phyloP scores from a whole-genome alignment of 768 basidiomycete species.

The Lactarius deliciosus region DNA sequence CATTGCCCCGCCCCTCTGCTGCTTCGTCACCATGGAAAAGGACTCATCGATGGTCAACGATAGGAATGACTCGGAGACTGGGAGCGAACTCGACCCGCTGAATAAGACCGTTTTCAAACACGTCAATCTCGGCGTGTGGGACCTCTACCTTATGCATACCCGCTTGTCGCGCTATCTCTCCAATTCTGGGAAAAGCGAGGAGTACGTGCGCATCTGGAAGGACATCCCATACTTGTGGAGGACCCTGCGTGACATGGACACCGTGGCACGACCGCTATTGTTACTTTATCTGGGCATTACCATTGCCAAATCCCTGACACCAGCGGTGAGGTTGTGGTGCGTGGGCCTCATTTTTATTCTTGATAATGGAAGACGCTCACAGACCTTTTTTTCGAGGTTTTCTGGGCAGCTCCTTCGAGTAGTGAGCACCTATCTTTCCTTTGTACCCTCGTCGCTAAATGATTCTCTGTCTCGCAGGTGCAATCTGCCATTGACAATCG shows the following conservation, averaged over 20 bases:
- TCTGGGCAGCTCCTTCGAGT: slow-evolving; percentile 20
- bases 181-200: neutral
- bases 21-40: neutral
- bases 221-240: slow-evolving; percentile 39
- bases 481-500: slow-evolving; percentile 26
- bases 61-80: neutral
- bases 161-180: neutral
- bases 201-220: neutral
- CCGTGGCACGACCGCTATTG: slow-evolving; percentile 11
- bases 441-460: neutral
- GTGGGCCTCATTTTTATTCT: neutral
- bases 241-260: slow-evolving; percentile 40
- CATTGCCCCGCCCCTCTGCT: neutral
- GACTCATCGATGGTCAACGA: neutral
- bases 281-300: slow-evolving; percentile 13
- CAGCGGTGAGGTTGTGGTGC: slow-evolving; percentile 19
- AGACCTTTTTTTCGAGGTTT: slow-evolving; percentile 5
- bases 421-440: slow-evolving; percentile 28
- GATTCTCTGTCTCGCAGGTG: slow-evolving; percentile 5
- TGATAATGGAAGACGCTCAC: neutral
- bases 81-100: neutral
- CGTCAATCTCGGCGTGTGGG: neutral
- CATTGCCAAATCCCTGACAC: slow-evolving; percentile 1
- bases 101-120: neutral
- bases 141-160: neutral